Percentiles rank a stretch among this genome's conserved stretches.
phyloP scores from a whole-genome alignment of 73 alveolate species.

The Stentor coeruleus region DNA sequence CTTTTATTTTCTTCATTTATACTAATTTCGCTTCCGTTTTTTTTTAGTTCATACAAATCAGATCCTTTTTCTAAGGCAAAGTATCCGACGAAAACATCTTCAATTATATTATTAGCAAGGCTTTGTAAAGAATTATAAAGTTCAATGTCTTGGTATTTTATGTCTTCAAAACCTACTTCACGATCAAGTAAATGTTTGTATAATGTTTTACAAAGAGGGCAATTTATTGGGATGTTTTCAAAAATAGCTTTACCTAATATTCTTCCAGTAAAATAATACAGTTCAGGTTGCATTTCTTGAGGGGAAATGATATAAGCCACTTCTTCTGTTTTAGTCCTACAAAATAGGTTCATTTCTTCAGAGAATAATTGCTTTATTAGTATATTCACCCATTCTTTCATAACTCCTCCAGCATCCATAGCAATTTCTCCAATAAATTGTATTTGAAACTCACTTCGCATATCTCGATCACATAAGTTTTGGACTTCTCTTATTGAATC shows the following conservation, averaged over 20 bases:
- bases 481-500: constrained; percentile 32
- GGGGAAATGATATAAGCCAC: constrained; percentile 31
- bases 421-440: constrained; percentile 44
- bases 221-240: constrained; percentile 71
- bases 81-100: constrained; percentile 34
- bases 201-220: constrained; percentile 40
- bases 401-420: constrained; percentile 59
- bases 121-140: constrained; percentile 32
- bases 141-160: constrained; percentile 38
- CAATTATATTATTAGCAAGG: not conserved
- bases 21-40: constrained; percentile 41
- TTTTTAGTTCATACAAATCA: constrained; percentile 43
- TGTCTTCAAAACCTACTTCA: constrained; percentile 34
- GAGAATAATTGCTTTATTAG: not conserved
- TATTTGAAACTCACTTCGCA: constrained; percentile 48
- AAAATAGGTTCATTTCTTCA: constrained; percentile 26
- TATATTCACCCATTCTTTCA: constrained; percentile 51
- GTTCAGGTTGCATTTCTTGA: not conserved
- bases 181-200: constrained; percentile 46
- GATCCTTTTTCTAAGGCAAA: constrained; percentile 37
- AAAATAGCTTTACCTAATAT: constrained; percentile 80
- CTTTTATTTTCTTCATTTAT: constrained; percentile 39
- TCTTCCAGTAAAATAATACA: constrained; percentile 74
- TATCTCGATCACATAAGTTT: constrained; percentile 28
- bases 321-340: constrained; percentile 35